phyloP scores from a whole-genome alignment of 768 basidiomycete species.

The Astraeus odoratus region DNA sequence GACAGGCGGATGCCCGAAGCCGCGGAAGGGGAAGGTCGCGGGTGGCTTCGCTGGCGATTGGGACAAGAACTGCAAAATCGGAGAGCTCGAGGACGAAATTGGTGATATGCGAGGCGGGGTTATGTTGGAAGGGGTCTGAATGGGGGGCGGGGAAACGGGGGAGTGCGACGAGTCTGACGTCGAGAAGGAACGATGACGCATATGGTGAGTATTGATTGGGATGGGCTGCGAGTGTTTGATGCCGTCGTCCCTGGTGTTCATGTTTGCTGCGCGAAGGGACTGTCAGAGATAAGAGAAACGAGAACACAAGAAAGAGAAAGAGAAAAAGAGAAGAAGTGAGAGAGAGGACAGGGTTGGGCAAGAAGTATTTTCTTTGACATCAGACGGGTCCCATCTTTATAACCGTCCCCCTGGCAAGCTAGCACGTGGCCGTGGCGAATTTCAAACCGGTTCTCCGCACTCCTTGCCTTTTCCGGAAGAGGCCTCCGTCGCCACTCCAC shows the following conservation, averaged over 20 bases:
- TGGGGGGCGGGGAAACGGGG: slow-evolving; percentile 44
- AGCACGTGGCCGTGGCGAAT: slow-evolving; percentile 6
- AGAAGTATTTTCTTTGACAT: background rate
- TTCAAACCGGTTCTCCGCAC: background rate
- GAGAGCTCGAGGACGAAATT: slow-evolving; percentile 56
- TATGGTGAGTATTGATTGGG: slow-evolving; percentile 40
- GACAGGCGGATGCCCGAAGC: slow-evolving; percentile 43
- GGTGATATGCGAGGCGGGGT: slow-evolving; percentile 37
- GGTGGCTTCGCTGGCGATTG: slow-evolving; percentile 52
- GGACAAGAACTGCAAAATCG: slow-evolving; percentile 61
- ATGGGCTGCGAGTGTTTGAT: slow-evolving; percentile 61
- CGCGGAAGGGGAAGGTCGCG: slow-evolving; percentile 56
- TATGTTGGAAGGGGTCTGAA: slow-evolving; percentile 42
- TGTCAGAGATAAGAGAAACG: slow-evolving; percentile 3
- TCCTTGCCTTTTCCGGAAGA: background rate
- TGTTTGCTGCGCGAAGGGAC: slow-evolving; percentile 1
- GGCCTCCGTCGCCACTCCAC: too few species aligned
- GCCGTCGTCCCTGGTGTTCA: slow-evolving; percentile 21
- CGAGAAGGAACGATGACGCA: slow-evolving; percentile 54
- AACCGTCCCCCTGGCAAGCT: slow-evolving; percentile 7
- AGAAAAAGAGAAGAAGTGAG: slow-evolving; percentile 2
- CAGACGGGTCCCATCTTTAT: slow-evolving; percentile 9
- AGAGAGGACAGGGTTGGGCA: background rate
- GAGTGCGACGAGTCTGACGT: slow-evolving; percentile 52
- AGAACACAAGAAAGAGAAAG: too few species aligned